Conservation (phyloP, 1,284 basidiomycete species). For the Microbotryum scabiosae region DNA sequence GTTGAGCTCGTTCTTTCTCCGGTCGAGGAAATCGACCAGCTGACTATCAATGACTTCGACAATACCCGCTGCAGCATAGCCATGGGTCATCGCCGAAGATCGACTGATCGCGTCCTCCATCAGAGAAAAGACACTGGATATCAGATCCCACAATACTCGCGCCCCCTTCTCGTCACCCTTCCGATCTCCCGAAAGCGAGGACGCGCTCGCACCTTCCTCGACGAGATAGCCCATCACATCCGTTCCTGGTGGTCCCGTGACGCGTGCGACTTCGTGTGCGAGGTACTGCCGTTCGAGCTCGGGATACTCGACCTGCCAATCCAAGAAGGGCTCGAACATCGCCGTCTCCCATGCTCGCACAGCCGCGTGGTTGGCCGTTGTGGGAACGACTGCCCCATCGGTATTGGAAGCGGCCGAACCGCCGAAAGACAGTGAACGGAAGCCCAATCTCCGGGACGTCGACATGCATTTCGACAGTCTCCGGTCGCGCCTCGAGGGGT, state of each 20-base stretch:
- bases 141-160: conserved; percentile 52
- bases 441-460: conserved; percentile 46
- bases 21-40: conserved; percentile 57
- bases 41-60: conserved; percentile 63
- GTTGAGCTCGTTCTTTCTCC: conserved; percentile 39
- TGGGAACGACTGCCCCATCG: conserved; percentile 3
- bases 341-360: conserved; percentile 66
- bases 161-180: conserved; percentile 47
- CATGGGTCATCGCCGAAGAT: conserved; percentile 72
- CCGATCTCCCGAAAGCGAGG: neutral
- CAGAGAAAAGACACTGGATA: conserved; percentile 47
- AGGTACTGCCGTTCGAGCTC: conserved; percentile 63
- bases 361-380: conserved; percentile 6
- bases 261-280: conserved; percentile 48
- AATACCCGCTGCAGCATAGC: conserved; percentile 66
- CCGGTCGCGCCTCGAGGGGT: conserved; percentile 36
- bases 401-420: conserved; percentile 3
- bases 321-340: conserved; percentile 82
- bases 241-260: conserved; percentile 37
- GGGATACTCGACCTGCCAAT: conserved; percentile 74
- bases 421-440: conserved; percentile 21
- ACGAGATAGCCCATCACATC: neutral
- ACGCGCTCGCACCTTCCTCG: neutral
- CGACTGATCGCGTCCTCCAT: conserved; percentile 69
- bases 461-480: conserved; percentile 62